A percentile compares a stretch with the other conserved stretches of the same genome.
These are phyloP conservation scores for Plantago ovata DNA, from an alignment of 257 asterid species.

Conservation along the genomic window DNA sequence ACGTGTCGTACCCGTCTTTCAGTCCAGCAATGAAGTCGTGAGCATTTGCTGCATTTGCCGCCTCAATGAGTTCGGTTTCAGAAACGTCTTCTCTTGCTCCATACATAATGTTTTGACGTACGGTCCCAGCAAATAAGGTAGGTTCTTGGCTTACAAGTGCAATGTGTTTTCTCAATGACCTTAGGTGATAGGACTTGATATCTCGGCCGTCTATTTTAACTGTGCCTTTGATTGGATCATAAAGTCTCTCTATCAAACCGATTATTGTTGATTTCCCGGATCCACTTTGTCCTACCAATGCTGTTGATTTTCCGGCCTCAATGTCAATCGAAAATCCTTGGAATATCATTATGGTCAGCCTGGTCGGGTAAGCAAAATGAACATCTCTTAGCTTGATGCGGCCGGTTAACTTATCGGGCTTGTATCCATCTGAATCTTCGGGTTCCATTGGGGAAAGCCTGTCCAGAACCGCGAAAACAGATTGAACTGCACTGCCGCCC, in stretches of 20 bases:
- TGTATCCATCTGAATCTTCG: slow-evolving; percentile 40
- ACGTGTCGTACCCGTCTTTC: slow-evolving; percentile 46
- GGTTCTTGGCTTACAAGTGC: slow-evolving; percentile 70
- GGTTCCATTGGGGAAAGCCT: slow-evolving; percentile 46
- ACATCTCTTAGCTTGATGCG: slow-evolving; percentile 36
- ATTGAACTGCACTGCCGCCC: slow-evolving; percentile 46
- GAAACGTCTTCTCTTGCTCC: slow-evolving; percentile 34
- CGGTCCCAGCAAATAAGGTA: slow-evolving; percentile 44
- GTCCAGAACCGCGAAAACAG: slow-evolving; percentile 51
- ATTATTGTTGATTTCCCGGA: slow-evolving; percentile 57
- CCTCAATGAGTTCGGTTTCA: slow-evolving; percentile 48
- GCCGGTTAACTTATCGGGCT: slow-evolving; percentile 37
- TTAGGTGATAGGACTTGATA: slow-evolving; percentile 35
- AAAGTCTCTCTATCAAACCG: slow-evolving; percentile 49
- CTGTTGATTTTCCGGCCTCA: slow-evolving; percentile 57
- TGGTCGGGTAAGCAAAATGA: slow-evolving; percentile 48
- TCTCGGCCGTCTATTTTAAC: slow-evolving; percentile 52
- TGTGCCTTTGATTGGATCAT: slow-evolving; percentile 38
- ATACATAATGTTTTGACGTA: slow-evolving; percentile 39
- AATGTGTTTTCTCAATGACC: slow-evolving; percentile 41
- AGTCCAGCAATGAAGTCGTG: slow-evolving; percentile 46
- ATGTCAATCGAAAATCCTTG: slow-evolving; percentile 42
- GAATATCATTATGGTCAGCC: slow-evolving; percentile 40
- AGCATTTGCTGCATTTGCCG: slow-evolving; percentile 58
- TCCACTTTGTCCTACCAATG: slow-evolving; percentile 65